These are phyloP conservation scores for Achlya hypogyna DNA, from an alignment of 352 stramenopile genomes.

Conservation along the genomic window DNA sequence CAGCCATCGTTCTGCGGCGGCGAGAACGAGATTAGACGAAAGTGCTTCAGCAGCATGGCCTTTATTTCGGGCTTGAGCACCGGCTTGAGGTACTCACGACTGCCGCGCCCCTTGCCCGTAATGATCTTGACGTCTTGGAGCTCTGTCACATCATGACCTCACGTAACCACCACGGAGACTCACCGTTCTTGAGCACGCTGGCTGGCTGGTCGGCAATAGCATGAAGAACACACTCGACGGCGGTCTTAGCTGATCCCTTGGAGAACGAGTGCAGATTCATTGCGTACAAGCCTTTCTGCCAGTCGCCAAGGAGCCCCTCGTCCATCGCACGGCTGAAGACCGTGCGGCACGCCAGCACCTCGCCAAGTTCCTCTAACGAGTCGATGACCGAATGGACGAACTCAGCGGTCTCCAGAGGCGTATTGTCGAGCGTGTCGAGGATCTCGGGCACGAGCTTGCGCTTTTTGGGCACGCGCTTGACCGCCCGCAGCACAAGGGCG, in stretches of 20 bases:
- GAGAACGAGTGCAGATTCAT: constrained; percentile 69
- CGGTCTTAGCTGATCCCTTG: constrained; percentile 50
- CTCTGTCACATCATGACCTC: neutral
- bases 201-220: constrained; percentile 33
- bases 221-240: constrained; percentile 54
- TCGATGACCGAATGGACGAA: constrained; percentile 31
- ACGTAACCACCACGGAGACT: constrained; percentile 20
- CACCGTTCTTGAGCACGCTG: constrained; percentile 22
- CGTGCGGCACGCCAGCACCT: constrained; percentile 15
- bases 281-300: constrained; percentile 46
- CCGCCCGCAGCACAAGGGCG: constrained; percentile 6
- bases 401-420: constrained; percentile 23
- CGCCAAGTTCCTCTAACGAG: neutral
- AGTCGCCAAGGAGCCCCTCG: constrained; percentile 32
- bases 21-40: constrained; percentile 9
- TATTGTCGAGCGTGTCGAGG: constrained; percentile 49
- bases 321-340: constrained; percentile 43
- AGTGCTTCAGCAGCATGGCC: constrained; percentile 28
- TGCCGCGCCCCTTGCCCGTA: constrained; percentile 55
- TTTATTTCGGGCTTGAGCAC: constrained; percentile 44
- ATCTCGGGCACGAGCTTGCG: constrained; percentile 45
- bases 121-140: constrained; percentile 55
- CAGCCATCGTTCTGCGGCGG: constrained; percentile 7
- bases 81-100: constrained; percentile 47
- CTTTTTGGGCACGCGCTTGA: constrained; percentile 32